Evolutionary conservation across 768 basidiomycete species (phyloP).

Genomic region (Mycena epipterygia): DNA sequence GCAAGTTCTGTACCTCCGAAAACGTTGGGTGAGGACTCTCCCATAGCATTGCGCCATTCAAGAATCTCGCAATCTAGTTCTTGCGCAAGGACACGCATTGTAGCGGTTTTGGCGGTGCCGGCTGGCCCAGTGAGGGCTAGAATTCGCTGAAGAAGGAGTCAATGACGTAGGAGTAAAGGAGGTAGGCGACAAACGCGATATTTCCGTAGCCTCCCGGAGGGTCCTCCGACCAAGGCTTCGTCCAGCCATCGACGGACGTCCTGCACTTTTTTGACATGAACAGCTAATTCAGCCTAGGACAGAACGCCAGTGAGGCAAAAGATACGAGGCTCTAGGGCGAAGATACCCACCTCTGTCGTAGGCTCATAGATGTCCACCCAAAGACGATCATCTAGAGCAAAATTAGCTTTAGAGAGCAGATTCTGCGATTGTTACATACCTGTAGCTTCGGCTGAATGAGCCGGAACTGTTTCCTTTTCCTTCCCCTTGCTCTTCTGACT

Average conservation of each 20-base stretch:
- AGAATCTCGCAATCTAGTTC: constrained; percentile 85
- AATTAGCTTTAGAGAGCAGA: neutral
- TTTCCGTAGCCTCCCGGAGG: constrained; percentile 72
- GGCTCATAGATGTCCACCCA: constrained; percentile 81
- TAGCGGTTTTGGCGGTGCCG: constrained; percentile 92
- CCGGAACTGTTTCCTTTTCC: neutral
- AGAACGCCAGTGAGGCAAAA: neutral
- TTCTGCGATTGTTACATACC: neutral
- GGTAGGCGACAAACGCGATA: constrained; percentile 71
- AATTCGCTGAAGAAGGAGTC: constrained; percentile 69
- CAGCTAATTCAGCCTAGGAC: constrained; percentile 76
- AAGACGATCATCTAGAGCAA: constrained; percentile 53
- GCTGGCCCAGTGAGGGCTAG: constrained; percentile 90
- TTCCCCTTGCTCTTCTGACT: constrained; percentile 37
- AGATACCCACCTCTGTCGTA: constrained; percentile 61
- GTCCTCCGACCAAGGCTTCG: constrained; percentile 80
- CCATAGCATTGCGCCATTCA: constrained; percentile 86
- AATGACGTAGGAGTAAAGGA: neutral
- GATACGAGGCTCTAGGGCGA: neutral
- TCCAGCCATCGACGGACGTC: constrained; percentile 81
- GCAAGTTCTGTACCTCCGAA: constrained; percentile 35
- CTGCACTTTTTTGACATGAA: constrained; percentile 84
- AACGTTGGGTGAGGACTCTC: constrained; percentile 55
- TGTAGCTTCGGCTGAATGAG: neutral
- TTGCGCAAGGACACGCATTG: constrained; percentile 77